These are phyloP conservation scores for Bipolaris gigantea DNA, from an alignment of 2,329 filamentous ascomycete species.

Conservation along the genomic window DNA sequence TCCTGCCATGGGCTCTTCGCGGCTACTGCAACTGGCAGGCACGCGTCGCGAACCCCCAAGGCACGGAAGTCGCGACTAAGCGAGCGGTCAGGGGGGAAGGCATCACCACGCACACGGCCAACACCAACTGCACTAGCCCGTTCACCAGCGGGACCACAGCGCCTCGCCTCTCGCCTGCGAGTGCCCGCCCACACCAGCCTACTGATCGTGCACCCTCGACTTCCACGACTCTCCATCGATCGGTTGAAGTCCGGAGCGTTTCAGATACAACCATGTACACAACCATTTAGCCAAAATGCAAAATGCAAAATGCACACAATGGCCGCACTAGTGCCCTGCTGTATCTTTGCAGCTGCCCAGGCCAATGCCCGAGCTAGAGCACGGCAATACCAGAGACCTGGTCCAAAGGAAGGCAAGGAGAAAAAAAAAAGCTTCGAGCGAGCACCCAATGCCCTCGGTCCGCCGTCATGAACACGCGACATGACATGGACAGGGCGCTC, in stretches of 20 bases:
- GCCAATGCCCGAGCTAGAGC: not conserved
- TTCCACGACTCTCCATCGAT: slow-evolving; percentile 4
- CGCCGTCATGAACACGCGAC: too few relatives aligned
- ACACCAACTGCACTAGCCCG: slow-evolving; percentile 5
- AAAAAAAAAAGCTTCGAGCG: slow-evolving; percentile 2
- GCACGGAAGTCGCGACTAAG: slow-evolving; percentile 10
- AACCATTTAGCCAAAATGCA: slow-evolving; percentile 16
- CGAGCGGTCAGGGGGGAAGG: slow-evolving; percentile 3
- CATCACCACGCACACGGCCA: not conserved
- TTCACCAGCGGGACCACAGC: slow-evolving; percentile 7
- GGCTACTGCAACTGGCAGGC: slow-evolving; percentile 7
- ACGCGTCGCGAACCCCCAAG: not conserved
- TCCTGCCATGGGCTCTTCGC: not conserved
- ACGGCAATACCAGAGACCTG: slow-evolving; percentile 7
- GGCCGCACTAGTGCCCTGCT: not conserved
- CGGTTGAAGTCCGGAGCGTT: slow-evolving; percentile 10
- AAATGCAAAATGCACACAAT: slow-evolving; percentile 14
- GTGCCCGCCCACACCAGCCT: slow-evolving; percentile 8
- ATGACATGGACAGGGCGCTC: too few relatives aligned
- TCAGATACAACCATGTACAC: slow-evolving; percentile 12
- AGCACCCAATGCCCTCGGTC: slow-evolving; percentile 1
- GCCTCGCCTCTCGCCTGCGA: slow-evolving; percentile 11
- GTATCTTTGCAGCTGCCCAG: not conserved
- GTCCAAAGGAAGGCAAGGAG: not conserved
- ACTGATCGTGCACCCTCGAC: slow-evolving; percentile 5